Evolutionary conservation across 208 protist genomes (phyloP), one percentile per base, ranked within the genome.

Genomic region (Leptomonas seymouri): DNA sequence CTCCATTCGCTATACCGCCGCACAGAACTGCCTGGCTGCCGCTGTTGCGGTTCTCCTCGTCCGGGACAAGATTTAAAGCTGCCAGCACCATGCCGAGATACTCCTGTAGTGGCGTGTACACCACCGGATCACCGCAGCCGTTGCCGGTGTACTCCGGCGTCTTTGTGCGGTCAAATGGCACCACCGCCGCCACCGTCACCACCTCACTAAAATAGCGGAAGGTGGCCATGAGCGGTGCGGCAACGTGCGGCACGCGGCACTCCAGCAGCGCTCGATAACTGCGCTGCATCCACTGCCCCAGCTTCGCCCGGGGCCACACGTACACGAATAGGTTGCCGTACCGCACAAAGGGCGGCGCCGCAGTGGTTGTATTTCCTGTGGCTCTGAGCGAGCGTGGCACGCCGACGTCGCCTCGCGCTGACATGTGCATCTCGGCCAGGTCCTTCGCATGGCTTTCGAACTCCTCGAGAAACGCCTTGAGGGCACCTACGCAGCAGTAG

Each of bases 321-420:
- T 77, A 71, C 45, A 87, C 48, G n/a, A 90, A 62, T 20, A 90
- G 20, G 49, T 86, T 90, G 57, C 85, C 85, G 25, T 79, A 57
- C 25, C 85, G 85, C 28, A 78, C 67, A 49, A 58, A 75, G 27
- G 66, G 50, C 39, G 18, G 51, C 21, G 57, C 21, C 6, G 18
- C 30, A 18, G 12, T 30, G 39, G 61, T 45, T 16, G 55, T 21
- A 5, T 44, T 45, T 11, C 48, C 50, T 27, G 34, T 16, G 12
- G 12, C 44, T 5, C 44, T 48, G 44, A 3, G 11, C 44, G 20
- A 18, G 5, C 58, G 50, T 1, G 36, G 11, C 9, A 9, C 23
- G 18, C 42, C 14, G 4, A 11, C 46, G 21, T 56, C 39, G 16
- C 57, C 58, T 1, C 9, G 6, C 16, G 63, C 51, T 0, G 41